Evolutionary conservation across 2,329 filamentous ascomycete species (phyloP).

Genomic region (Cladosporium colombiae): DNA sequence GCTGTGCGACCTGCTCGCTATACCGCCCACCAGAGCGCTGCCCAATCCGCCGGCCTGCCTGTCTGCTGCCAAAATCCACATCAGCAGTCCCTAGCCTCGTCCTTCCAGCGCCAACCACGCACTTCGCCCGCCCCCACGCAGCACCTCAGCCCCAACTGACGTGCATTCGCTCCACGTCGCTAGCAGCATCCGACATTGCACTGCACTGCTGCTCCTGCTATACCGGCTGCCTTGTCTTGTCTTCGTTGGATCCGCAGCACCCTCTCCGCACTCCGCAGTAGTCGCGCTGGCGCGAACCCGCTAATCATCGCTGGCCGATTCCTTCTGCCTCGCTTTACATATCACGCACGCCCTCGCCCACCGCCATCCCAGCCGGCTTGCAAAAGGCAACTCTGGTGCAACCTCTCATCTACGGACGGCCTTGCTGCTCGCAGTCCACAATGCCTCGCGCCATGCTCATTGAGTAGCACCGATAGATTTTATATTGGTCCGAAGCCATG

Average conservation of each 20-base stretch:
- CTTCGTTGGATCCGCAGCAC: slow-evolving; percentile 8
- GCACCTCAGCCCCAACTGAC: slow-evolving; percentile 8
- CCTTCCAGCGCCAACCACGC: slow-evolving; percentile 7
- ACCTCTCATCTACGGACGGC: slow-evolving; percentile 10
- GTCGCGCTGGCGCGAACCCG: slow-evolving; percentile 20
- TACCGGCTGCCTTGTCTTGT: slow-evolving; percentile 19
- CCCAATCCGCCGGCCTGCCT: background rate
- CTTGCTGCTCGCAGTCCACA: slow-evolving; percentile 18
- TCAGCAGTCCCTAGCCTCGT: background rate
- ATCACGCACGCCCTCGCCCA: slow-evolving; percentile 4
- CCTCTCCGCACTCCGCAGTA: slow-evolving; percentile 19
- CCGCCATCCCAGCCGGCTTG: slow-evolving; percentile 3
- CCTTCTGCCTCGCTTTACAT: slow-evolving; percentile 7
- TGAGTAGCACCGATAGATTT: slow-evolving; percentile 6
- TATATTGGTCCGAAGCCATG: slow-evolving; percentile 9
- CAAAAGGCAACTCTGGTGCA: slow-evolving; percentile 15
- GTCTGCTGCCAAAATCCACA: background rate
- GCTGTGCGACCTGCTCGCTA: background rate
- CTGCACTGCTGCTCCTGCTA: slow-evolving; percentile 2
- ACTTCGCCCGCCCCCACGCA: background rate
- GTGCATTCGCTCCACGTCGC: slow-evolving; percentile 19
- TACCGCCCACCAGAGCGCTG: background rate
- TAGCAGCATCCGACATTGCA: slow-evolving; percentile 13
- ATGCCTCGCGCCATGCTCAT: slow-evolving; percentile 20
- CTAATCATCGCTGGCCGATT: slow-evolving; percentile 19